Evolutionary conservation across 1,139 yeast species (phyloP).

Genomic region (Chernovozyma sophiae-reginae): DNA sequence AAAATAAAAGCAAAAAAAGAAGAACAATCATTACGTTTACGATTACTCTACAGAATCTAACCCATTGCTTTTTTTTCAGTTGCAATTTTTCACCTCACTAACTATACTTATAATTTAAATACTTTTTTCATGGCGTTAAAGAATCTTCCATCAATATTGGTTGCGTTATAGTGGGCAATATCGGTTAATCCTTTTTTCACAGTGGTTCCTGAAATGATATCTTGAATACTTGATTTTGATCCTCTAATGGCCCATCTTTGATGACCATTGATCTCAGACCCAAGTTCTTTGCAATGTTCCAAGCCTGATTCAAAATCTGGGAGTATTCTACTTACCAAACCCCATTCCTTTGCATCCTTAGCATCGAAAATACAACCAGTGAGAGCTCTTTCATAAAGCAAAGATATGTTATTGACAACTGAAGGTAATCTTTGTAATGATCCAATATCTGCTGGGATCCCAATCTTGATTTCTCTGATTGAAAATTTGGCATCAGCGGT

Average conservation of each 20-base stretch:
- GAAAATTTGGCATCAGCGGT: slow-evolving; percentile 52
- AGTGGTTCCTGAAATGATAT: slow-evolving; percentile 43
- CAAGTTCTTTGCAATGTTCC: slow-evolving; percentile 47
- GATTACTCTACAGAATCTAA: too few relatives aligned
- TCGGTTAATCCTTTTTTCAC: slow-evolving; percentile 48
- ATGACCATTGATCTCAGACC: slow-evolving; percentile 43
- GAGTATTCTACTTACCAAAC: slow-evolving; percentile 48
- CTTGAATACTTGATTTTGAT: slow-evolving; percentile 56
- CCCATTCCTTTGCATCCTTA: slow-evolving; percentile 53
- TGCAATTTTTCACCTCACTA: too few relatives aligned
- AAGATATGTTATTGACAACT: slow-evolving; percentile 52
- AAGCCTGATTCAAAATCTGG: slow-evolving; percentile 50
- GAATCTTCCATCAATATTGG: slow-evolving; percentile 26
- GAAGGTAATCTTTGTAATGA: slow-evolving; percentile 65
- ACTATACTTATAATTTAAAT: slow-evolving; percentile 1
- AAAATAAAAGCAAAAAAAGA: too few relatives aligned
- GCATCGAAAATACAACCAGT: slow-evolving; percentile 58
- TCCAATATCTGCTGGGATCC: slow-evolving; percentile 80
- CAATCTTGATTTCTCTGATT: slow-evolving; percentile 68
- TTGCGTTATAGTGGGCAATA: slow-evolving; percentile 53
- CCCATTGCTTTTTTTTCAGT: too few relatives aligned
- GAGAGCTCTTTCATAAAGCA: slow-evolving; percentile 57
- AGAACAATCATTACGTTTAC: too few relatives aligned
- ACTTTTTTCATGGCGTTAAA: slow-evolving; percentile 1
- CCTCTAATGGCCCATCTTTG: slow-evolving; percentile 64